phyloP scores from a whole-genome alignment of 768 basidiomycete genomes.

The Calocybe cyanea region DNA sequence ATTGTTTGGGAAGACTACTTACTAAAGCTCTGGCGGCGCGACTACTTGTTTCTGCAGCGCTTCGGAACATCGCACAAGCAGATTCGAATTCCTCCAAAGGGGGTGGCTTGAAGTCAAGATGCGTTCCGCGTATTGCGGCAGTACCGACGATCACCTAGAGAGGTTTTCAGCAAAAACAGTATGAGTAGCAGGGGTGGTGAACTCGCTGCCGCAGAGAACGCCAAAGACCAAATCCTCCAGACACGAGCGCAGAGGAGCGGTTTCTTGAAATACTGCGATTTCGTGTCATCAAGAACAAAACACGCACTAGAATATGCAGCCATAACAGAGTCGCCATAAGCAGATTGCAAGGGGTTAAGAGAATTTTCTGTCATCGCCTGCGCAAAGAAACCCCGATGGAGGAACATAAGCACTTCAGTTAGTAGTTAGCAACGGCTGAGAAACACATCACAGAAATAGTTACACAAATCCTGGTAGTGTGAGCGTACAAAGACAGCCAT shows the following conservation, averaged over 20 bases:
- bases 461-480: conserved; percentile 45
- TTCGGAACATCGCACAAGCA: conserved; percentile 41
- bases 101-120: conserved; percentile 41
- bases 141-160: conserved; percentile 50
- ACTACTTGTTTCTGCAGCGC: conserved; percentile 40
- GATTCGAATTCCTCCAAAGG: conserved; percentile 44
- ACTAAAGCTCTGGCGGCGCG: conserved; percentile 51
- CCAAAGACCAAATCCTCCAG: conserved; percentile 57
- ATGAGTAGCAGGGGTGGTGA: neutral
- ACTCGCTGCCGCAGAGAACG: conserved; percentile 53
- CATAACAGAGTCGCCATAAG: conserved; percentile 47
- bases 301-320: conserved; percentile 51
- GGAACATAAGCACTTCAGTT: conserved; percentile 51
- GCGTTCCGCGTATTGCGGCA: conserved; percentile 42
- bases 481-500: conserved; percentile 40
- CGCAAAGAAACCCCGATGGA: conserved; percentile 57
- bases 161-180: neutral
- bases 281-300: conserved; percentile 37
- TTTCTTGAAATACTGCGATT: conserved; percentile 36
- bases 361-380: conserved; percentile 49
- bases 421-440: conserved; percentile 2
- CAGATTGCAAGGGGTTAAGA: conserved; percentile 42
- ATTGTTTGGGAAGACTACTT: conserved; percentile 8
- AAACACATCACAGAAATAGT: conserved; percentile 12
- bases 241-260: conserved; percentile 46